These are phyloP conservation scores for Blastocystis hominis DNA, from an alignment of 352 stramenopile genomes.

Conservation along the genomic window DNA sequence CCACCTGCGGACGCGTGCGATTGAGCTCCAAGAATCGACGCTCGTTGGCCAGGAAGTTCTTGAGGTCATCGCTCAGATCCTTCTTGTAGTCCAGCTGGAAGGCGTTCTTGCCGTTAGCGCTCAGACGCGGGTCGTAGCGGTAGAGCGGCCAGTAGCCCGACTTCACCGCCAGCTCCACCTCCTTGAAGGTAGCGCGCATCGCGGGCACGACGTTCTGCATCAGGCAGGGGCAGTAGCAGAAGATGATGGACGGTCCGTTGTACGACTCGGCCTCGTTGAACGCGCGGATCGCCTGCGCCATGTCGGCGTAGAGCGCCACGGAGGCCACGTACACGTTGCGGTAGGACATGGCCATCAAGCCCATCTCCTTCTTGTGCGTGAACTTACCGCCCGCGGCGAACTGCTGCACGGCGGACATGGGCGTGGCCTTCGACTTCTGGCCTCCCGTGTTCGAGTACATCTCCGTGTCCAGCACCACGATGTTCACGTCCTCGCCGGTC, in stretches of 20 bases:
- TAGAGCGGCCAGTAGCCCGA: conserved; percentile 80
- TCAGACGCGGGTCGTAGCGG: conserved; percentile 72
- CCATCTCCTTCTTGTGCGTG: conserved; percentile 78
- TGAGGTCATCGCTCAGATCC: conserved; percentile 76
- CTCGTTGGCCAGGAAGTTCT: conserved; percentile 75
- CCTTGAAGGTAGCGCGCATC: conserved; percentile 70
- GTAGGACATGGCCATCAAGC: conserved; percentile 83
- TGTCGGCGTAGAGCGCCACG: conserved; percentile 66
- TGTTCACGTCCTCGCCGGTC: conserved; percentile 66
- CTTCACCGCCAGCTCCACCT: conserved; percentile 74
- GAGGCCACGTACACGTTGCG: conserved; percentile 81
- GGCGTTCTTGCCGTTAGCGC: conserved; percentile 72
- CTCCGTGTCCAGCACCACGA: conserved; percentile 67
- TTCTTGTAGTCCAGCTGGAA: conserved; percentile 77
- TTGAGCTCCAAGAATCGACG: conserved; percentile 78
- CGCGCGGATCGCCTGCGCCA: conserved; percentile 71
- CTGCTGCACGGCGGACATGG: conserved; percentile 63
- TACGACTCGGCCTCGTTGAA: conserved; percentile 78
- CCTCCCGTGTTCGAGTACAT: conserved; percentile 67
- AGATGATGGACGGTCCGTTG: conserved; percentile 76
- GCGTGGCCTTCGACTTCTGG: conserved; percentile 65
- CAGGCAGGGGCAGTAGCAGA: conserved; percentile 75
- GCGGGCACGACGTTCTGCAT: conserved; percentile 64
- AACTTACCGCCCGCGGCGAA: conserved; percentile 65
- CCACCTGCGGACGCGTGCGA: conserved; percentile 69